phyloP scores from a whole-genome alignment of 148 eudicot genomes.

The Chenopodium quinoa region DNA sequence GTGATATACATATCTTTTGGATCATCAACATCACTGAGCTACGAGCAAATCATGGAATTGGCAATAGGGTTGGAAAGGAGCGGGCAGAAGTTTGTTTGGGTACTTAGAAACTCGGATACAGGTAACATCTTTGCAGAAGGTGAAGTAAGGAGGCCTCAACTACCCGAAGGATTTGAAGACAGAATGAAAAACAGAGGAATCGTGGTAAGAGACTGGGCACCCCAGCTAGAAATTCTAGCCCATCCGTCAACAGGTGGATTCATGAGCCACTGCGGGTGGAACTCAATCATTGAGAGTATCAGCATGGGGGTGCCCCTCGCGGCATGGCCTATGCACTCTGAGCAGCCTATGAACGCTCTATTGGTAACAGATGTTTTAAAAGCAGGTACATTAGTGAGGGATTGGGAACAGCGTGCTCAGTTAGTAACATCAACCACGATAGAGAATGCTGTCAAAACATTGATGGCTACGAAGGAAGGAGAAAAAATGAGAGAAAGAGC shows the following conservation, averaged over 20 bases:
- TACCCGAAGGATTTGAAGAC: slow-evolving; percentile 69
- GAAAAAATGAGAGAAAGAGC: slow-evolving; percentile 43
- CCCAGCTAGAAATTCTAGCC: slow-evolving; percentile 58
- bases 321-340: slow-evolving; percentile 67
- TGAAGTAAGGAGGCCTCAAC: slow-evolving; percentile 19
- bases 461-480: slow-evolving; percentile 48
- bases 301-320: slow-evolving; percentile 56
- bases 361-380: slow-evolving; percentile 38
- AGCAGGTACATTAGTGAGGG: slow-evolving; percentile 38
- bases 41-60: slow-evolving; percentile 52
- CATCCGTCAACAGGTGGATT: slow-evolving; percentile 58
- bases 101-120: slow-evolving; percentile 35
- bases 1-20: slow-evolving; percentile 73
- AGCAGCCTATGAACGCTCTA: slow-evolving; percentile 50
- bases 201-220: slow-evolving; percentile 61
- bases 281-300: slow-evolving; percentile 57
- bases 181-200: slow-evolving; percentile 42
- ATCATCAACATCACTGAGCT: slow-evolving; percentile 40
- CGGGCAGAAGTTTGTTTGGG: slow-evolving; percentile 63
- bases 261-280: slow-evolving; percentile 68
- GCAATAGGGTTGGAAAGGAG: slow-evolving; percentile 63
- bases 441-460: slow-evolving; percentile 30
- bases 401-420: slow-evolving; percentile 38
- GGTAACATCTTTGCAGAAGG: slow-evolving; percentile 24
- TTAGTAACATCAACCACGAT: slow-evolving; percentile 25